Conservation (phyloP, 805 yeast species). For the Groenewaldozyma salmanticensis region DNA sequence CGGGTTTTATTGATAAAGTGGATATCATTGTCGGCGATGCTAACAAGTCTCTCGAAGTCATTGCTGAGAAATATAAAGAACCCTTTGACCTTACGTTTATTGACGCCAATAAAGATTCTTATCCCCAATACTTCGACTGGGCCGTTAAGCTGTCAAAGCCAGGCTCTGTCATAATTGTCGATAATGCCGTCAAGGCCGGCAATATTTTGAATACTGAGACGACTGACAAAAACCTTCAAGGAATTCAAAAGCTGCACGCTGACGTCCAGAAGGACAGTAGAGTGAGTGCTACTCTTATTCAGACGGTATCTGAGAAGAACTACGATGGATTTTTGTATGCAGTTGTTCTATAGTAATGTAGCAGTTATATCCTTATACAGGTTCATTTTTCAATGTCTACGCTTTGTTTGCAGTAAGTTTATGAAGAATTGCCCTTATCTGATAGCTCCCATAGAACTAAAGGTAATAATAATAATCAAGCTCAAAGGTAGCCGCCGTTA, state of each 20-base stretch:
- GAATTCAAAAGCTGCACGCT: constrained; percentile 7
- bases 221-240: not conserved
- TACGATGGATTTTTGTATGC: constrained; percentile 10
- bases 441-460: too few species aligned
- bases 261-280: constrained; percentile 6
- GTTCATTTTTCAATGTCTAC: too few species aligned
- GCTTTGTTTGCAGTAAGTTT: too few species aligned
- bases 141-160: constrained; percentile 6
- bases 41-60: constrained; percentile 2
- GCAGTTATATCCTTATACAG: too few species aligned
- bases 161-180: constrained; percentile 7
- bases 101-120: constrained; percentile 10
- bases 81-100: constrained; percentile 9
- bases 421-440: too few species aligned
- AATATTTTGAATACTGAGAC: constrained; percentile 2
- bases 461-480: too few species aligned
- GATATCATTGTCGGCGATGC: constrained; percentile 13
- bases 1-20: constrained; percentile 10
- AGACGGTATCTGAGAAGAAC: constrained; percentile 9
- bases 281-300: constrained; percentile 8
- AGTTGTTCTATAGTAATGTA: too few species aligned
- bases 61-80: not conserved
- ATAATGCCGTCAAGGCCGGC: constrained; percentile 8
- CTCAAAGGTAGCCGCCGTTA: too few species aligned
- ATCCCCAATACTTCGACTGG: constrained; percentile 10